Evolutionary conservation across 2,329 filamentous ascomycete genomes (phyloP).

Genomic region (Colletotrichum caudatum): DNA sequence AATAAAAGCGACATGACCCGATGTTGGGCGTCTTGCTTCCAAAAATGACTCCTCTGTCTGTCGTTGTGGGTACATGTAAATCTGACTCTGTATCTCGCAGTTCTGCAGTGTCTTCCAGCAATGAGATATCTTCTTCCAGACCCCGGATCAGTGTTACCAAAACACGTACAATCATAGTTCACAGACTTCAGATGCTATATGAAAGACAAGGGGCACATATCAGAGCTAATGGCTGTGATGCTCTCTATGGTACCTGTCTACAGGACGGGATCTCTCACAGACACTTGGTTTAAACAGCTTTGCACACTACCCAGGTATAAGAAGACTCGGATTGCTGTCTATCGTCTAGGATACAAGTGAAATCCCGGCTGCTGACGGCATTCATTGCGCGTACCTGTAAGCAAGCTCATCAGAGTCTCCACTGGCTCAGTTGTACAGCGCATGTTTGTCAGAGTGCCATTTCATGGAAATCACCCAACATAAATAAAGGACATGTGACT

Average conservation of each 20-base stretch:
- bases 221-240: background rate
- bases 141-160: too few relatives aligned
- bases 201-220: background rate
- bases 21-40: slow-evolving; percentile 16
- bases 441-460: background rate
- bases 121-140: background rate
- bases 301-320: background rate
- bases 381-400: background rate
- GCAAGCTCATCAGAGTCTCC: background rate
- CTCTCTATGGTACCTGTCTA: background rate
- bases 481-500: background rate
- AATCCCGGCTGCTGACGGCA: background rate
- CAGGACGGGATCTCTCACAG: background rate
- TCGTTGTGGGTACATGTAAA: background rate
- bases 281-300: background rate
- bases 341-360: too few relatives aligned
- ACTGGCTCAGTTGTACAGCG: background rate
- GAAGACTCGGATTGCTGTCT: background rate
- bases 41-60: background rate
- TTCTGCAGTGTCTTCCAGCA: background rate
- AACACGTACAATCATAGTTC: background rate
- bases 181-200: background rate
- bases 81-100: background rate
- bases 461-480: background rate
- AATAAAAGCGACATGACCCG: slow-evolving; percentile 40